A percentile compares a stretch with the other conserved stretches of the same genome.
Evolutionary conservation across 1,284 basidiomycete species (phyloP).

Genomic region (Ganoderma lingzhi): DNA sequence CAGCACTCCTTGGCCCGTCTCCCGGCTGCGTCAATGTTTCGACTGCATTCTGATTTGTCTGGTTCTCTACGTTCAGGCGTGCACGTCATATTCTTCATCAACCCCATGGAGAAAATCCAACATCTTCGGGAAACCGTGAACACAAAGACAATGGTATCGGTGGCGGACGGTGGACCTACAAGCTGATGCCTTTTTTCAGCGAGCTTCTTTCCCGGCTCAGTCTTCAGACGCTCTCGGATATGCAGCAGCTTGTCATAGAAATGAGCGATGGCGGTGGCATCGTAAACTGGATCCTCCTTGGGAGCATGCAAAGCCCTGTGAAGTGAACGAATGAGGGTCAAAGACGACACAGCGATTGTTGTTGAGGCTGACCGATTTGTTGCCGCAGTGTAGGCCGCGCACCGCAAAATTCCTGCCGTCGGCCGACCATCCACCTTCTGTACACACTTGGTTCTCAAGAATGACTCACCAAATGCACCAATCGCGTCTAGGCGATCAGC

Average conservation of each 20-base stretch:
- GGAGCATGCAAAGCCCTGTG: slow-evolving; percentile 74
- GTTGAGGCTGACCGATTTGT: slow-evolving; percentile 60
- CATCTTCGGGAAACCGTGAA: slow-evolving; percentile 35
- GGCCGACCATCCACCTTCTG: slow-evolving; percentile 44
- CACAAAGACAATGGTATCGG: neutral
- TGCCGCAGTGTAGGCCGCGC: slow-evolving; percentile 81
- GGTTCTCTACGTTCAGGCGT: neutral
- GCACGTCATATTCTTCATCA: slow-evolving; percentile 39
- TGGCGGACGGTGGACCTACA: slow-evolving; percentile 51
- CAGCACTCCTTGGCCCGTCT: neutral
- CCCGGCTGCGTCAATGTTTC: neutral
- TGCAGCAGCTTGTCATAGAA: slow-evolving; percentile 89
- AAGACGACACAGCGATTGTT: neutral
- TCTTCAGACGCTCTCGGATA: slow-evolving; percentile 82
- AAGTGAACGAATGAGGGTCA: neutral
- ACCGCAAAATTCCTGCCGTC: slow-evolving; percentile 79
- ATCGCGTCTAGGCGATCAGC: slow-evolving; percentile 94
- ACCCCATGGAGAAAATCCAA: slow-evolving; percentile 41
- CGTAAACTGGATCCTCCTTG: slow-evolving; percentile 53
- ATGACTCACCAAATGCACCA: slow-evolving; percentile 80
- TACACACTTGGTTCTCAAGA: slow-evolving; percentile 1
- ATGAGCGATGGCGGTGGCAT: slow-evolving; percentile 77
- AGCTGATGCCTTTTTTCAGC: slow-evolving; percentile 79
- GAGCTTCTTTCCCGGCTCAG: slow-evolving; percentile 69
- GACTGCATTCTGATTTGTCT: neutral